These are phyloP conservation scores for Schizochytrium sp. DNA, from an alignment of 108 stramenopile genomes.

Conservation along the genomic window DNA sequence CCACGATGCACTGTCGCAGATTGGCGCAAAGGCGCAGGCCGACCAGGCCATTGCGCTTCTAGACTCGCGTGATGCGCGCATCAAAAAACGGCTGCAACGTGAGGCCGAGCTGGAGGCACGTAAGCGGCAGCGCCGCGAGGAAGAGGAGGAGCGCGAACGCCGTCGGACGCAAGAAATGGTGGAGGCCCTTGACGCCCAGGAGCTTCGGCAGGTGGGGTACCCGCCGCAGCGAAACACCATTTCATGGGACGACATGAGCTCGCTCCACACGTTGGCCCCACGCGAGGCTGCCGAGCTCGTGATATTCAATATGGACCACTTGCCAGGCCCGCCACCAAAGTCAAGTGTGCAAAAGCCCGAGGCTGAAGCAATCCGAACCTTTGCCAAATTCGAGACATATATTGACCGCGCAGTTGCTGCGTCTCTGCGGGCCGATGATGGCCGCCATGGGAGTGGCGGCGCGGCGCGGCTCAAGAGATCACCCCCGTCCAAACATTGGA, in stretches of 20 bases:
- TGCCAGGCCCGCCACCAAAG: conserved; percentile 1
- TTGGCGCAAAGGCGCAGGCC: not conserved
- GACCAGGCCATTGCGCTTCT: not conserved
- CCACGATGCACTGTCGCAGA: not conserved
- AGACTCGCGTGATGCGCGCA: not conserved
- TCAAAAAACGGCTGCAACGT: not conserved
- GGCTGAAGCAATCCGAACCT: not conserved
- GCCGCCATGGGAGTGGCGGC: not conserved
- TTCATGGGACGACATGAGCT: not conserved
- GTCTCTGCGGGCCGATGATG: not conserved
- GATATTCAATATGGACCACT: not conserved
- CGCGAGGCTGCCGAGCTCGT: not conserved
- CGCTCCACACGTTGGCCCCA: not conserved
- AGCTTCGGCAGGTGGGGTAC: not conserved
- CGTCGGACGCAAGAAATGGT: not conserved
- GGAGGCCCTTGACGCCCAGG: conserved; percentile 8
- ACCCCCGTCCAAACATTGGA: not conserved
- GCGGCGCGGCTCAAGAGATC: not conserved
- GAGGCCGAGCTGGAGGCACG: not conserved
- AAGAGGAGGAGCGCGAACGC: not conserved
- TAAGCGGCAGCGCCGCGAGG: not conserved
- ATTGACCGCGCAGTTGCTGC: not conserved
- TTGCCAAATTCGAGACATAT: not conserved
- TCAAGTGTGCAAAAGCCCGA: not conserved
- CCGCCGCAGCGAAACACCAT: not conserved